Percentiles rank a stretch among this genome's conserved stretches.
These are phyloP conservation scores for Cystobasidiaceae sp. DNA, from an alignment of 1,284 basidiomycete genomes.

Conservation along the genomic window DNA sequence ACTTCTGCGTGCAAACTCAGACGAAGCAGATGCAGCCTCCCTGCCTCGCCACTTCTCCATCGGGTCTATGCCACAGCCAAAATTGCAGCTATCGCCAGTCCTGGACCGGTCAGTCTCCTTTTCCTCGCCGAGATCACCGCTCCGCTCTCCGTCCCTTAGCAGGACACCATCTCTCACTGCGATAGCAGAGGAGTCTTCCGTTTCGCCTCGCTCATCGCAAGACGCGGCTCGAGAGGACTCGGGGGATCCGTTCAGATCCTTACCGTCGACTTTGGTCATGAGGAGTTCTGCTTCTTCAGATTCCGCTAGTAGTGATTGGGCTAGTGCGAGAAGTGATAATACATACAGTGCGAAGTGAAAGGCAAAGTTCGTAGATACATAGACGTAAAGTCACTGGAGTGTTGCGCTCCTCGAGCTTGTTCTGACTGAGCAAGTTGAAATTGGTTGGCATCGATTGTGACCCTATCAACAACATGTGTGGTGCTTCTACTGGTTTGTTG, in stretches of 20 bases:
- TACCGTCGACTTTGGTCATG: not conserved
- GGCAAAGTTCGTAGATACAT: too few species aligned
- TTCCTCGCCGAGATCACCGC: conserved; percentile 2
- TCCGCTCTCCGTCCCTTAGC: conserved; percentile 23
- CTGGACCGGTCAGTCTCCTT: not conserved
- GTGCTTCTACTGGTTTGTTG: too few species aligned
- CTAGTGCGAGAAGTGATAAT: conserved; percentile 21
- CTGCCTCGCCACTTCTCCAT: conserved; percentile 2
- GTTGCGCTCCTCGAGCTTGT: too few species aligned
- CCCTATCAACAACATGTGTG: too few species aligned
- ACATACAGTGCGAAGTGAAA: too few species aligned
- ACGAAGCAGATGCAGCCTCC: conserved; percentile 15
- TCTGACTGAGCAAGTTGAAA: too few species aligned
- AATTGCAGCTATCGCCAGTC: not conserved
- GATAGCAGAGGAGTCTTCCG: conserved; percentile 23
- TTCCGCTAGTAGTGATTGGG: conserved; percentile 13
- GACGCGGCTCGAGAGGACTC: not conserved
- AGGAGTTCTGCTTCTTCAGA: conserved; percentile 1
- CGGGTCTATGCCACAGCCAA: not conserved
- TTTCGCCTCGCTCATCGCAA: conserved; percentile 8
- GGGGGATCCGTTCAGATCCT: not conserved
- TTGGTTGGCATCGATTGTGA: too few species aligned
- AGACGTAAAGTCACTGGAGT: too few species aligned
- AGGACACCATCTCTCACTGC: conserved; percentile 21
- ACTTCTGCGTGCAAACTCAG: not conserved